Evolutionary conservation across 2,329 filamentous ascomycete species (phyloP), one percentile per base, ranked within the genome.

Genomic region (Laburnicola sp.): DNA sequence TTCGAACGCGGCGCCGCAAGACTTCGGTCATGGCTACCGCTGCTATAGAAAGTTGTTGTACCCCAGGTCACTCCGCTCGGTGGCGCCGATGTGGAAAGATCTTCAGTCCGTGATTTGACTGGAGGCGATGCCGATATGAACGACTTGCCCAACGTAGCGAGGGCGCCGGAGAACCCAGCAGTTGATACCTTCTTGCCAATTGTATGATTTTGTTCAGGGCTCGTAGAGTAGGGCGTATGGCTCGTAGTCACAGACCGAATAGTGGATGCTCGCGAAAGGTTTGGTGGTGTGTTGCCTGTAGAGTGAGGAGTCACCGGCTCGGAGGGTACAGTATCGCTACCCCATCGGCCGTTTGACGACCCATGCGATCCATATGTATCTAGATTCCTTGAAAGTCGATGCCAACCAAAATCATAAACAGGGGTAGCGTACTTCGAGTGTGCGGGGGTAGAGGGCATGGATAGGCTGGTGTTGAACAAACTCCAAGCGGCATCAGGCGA

Each of bases 221-320:
- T 75, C 7, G 70, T 77, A 8, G 75, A 73, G 22, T 74, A 69
- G 27, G 75, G 67, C 3, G 70, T 70, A 37, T 79, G 71, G 6
- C 65, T 65, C 22, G 70, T 65, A 10, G 75, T 68, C 9, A 59
- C 50, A 30, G 56, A 72, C 16, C 73, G 74, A 40, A 64, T 56
- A 9, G 70, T 73, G 22, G 68, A 66, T 22, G 70, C 63, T 45
- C 76, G 75, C 25, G 76, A 74, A 32, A 73, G 59, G 23, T 71
- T 68, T 4, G 81, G 81, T 39, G 80, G 80, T 2, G 80, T 82
- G 22, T 75, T 77, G 11, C 78, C 78, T 1, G 77, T 80, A 2
- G 80, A 82, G 58, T 78, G 77, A 1, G 80, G 76, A 2, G 79
- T 80, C 2, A 77, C 74, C 2, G 78, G 76, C 42, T 78, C 78